Evolutionary conservation across 2,329 filamentous ascomycete genomes (phyloP).

Genomic region (Fusarium fujikuroi): DNA sequence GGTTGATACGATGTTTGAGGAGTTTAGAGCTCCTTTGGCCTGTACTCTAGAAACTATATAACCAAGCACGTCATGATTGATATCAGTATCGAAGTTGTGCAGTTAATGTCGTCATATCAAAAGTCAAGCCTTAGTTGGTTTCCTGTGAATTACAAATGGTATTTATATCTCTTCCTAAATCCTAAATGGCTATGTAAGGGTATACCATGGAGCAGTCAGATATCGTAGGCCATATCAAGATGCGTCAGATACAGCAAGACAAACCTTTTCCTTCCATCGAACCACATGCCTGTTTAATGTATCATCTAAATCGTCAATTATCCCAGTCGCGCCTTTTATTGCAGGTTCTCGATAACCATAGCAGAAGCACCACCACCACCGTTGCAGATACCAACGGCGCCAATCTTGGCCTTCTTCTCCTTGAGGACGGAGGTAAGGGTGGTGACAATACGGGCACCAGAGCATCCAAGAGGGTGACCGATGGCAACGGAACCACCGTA

Average conservation of each 20-base stretch:
- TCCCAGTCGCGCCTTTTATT: conserved; percentile 53
- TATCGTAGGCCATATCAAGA: conserved; percentile 34
- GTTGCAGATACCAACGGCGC: conserved; percentile 96
- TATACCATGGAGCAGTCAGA: conserved; percentile 32
- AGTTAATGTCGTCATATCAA: not conserved
- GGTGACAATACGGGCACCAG: conserved; percentile 91
- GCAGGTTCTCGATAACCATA: conserved; percentile 83
- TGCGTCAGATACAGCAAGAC: conserved; percentile 23
- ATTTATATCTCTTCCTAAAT: conserved; percentile 30
- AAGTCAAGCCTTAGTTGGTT: not conserved
- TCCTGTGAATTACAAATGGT: conserved; percentile 31
- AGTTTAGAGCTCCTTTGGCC: conserved; percentile 20
- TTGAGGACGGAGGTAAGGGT: conserved; percentile 89
- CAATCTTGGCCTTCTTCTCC: conserved; percentile 93
- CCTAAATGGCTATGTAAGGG: conserved; percentile 27
- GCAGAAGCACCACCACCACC: conserved; percentile 96
- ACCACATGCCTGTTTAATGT: conserved; percentile 25
- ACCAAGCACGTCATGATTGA: conserved; percentile 28
- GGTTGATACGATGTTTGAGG: conserved; percentile 16
- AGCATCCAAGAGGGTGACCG: conserved; percentile 93
- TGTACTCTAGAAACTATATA: conserved; percentile 45
- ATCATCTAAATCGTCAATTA: conserved; percentile 43
- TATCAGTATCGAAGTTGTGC: conserved; percentile 10
- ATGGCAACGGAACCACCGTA: conserved; percentile 96
- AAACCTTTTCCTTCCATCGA: conserved; percentile 39